Conservation (phyloP, 805 yeast genomes). For the Ogataea chonburiensis region DNA sequence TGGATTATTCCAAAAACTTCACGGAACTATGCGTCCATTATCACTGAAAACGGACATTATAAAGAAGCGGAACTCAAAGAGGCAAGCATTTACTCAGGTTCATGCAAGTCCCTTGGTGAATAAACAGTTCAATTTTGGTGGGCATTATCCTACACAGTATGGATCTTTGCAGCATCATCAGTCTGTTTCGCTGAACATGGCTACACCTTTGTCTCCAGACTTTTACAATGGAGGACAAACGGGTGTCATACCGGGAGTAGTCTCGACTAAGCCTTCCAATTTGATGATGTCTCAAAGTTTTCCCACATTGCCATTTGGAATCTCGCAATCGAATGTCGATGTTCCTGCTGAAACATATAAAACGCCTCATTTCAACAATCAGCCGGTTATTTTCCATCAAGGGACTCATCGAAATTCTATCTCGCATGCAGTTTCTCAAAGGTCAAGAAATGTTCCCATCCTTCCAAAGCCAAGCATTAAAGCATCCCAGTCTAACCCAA, state of each 20-base stretch:
- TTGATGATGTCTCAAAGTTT: conserved; percentile 17
- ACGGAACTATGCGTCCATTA: conserved; percentile 61
- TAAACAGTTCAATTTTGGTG: conserved; percentile 1
- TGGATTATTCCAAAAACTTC: conserved; percentile 58
- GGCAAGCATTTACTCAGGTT: conserved; percentile 26
- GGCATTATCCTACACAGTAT: too few species aligned
- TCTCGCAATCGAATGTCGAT: not conserved
- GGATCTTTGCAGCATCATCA: not conserved
- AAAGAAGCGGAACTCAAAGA: conserved; percentile 52
- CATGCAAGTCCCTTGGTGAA: conserved; percentile 9
- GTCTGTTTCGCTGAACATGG: not conserved
- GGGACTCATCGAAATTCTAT: not conserved
- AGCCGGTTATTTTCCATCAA: too few species aligned
- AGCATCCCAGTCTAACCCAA: conserved; percentile 16
- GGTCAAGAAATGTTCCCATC: conserved; percentile 35
- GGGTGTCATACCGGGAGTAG: conserved; percentile 3
- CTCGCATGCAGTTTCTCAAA: conserved; percentile 1
- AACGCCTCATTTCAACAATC: not conserved
- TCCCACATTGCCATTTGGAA: conserved; percentile 7
- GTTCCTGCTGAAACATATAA: too few species aligned
- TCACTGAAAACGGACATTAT: conserved; percentile 57
- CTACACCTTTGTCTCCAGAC: not conserved
- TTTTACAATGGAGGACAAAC: conserved; percentile 8
- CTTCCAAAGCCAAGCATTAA: conserved; percentile 32
- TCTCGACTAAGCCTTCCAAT: conserved; percentile 9